Base-by-base conservation (phyloP, 139 green algal genomes). In the Mesotaenium endlicherianum region DNA sequence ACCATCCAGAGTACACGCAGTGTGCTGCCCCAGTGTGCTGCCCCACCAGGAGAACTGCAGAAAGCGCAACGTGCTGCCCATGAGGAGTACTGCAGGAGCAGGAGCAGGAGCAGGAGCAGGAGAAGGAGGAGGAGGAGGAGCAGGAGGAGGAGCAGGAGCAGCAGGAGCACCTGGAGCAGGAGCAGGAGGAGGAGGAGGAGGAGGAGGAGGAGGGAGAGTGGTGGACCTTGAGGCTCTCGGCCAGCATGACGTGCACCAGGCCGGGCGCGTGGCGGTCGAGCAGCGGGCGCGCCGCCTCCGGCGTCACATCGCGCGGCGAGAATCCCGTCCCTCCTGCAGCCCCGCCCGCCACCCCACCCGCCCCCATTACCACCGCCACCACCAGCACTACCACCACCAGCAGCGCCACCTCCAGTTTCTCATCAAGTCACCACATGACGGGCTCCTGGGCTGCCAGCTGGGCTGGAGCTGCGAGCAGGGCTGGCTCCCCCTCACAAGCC, bases 251-350 rank as follows among this genome's bases (percentile, higher is more conserved):
- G 30, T 55, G n/a, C 26, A 58, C 81, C 20, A 88, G 68, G 34
- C 83, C 83, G 2, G 83, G 83, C 36, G 83, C 83, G 11, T 82
- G n/a, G 34, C 71, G 43, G 36, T 88, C 36, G 20, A 88, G 59
- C 16, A 88, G 34, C 16, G 76, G 34, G 31, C 76, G 71, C 5
- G 77, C 82, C 4, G 83, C 83, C 36, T 88, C 83, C 17, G 83
- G 83, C 16, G 83, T 88, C 30, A 88, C 77, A 58, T 88, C 83
- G 26, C 83, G 40, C 1, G 83, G 77, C 0, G 83, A 38, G n/a
- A 88, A 82, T 30, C 83, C 83, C 17, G 83, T 88, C 38, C 83
- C 83, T 31, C 83, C 82, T 86, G 59, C 31, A n/a, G 57, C 36
- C 36, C 8, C 60, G 6, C 8, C 60, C 60, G 36, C 38, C 60